Evolutionary conservation across 768 basidiomycete genomes (phyloP), one percentile per base, ranked within the genome.

Genomic region (Suillus americanus): DNA sequence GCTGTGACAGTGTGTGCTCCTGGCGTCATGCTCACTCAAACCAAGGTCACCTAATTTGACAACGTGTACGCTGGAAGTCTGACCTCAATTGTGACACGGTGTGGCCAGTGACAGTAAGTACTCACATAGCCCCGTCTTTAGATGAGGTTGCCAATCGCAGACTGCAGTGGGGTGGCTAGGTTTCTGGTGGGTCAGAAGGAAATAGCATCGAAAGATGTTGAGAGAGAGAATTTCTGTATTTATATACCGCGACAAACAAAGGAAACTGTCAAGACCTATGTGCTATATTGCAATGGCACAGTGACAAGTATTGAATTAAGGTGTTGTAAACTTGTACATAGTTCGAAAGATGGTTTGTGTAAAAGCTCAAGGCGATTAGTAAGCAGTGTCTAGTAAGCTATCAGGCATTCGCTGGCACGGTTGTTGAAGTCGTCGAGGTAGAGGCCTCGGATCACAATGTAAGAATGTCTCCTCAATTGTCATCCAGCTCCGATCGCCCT

Each of bases 11-110:
- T 12, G 96, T 9, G 1, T 37, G 10, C 38, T 40, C 40, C 40
- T 16, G 40, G 18, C 86, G 1, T 92, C 92, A 54, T 76, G 80
- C 25, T 81, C 81, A 20, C 75, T 74, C 55, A 83, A 81, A 0
- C 90, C 91, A 14, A 90, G 90, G 8, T 96, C 97, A 51, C 94
- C 95, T 95, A 96, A 99, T 69, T 92, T 87, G 14, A 99, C 94
- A 37, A 95, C 90, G 69, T 99, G 98, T 14, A 99, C 95, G 65
- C 90, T 92, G 2, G 94, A 94, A 0, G 92, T 90, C 73, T 99
- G 96, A 4, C 96, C 1, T 95, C 94, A 1, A 99, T 85, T 0
- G 92, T 86, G 70, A 91, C 94, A 20, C 18, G 7, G 83, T 0
- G 86, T 89, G 2, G 82, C 75, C 0, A 89, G 84, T 16, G 89